Percentiles rank a stretch among this genome's conserved stretches.
Evolutionary conservation across 371 early-diverging fungal species (phyloP).

Genomic region (Dipsacomyces acuminosporus): DNA sequence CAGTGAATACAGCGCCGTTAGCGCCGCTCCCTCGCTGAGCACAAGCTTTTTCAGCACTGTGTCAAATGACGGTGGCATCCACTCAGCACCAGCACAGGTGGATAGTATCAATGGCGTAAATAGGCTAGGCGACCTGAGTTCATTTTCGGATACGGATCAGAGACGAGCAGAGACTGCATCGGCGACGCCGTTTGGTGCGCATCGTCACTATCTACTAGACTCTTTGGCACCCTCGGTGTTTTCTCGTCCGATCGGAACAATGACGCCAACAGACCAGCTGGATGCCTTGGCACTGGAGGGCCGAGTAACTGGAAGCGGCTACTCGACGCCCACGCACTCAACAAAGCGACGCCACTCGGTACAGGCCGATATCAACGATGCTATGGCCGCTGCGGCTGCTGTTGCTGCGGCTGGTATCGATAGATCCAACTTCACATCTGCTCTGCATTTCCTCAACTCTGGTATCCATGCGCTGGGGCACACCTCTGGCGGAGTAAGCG

Average conservation of each 20-base stretch:
- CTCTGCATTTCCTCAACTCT: constrained; percentile 23
- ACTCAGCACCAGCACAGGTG: constrained; percentile 25
- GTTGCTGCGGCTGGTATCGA: constrained; percentile 26
- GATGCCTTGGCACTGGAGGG: constrained; percentile 44
- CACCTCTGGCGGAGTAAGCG: neutral
- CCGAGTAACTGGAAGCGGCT: constrained; percentile 21
- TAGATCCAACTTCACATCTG: constrained; percentile 23
- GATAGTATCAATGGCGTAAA: neutral
- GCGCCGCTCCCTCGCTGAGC: no score
- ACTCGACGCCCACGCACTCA: constrained; percentile 39
- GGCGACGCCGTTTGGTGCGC: constrained; percentile 13
- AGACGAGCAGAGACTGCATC: constrained; percentile 13
- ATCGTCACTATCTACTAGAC: constrained; percentile 19
- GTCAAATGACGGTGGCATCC: constrained; percentile 25
- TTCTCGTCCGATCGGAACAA: constrained; percentile 22
- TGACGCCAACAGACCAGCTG: constrained; percentile 41
- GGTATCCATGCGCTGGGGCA: constrained; percentile 14
- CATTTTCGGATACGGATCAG: constrained; percentile 11
- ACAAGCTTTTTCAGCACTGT: no score
- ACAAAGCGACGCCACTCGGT: constrained; percentile 40
- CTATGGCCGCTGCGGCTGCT: constrained; percentile 30
- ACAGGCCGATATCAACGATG: constrained; percentile 37
- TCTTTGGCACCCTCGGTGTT: constrained; percentile 41
- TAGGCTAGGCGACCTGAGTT: constrained; percentile 8
- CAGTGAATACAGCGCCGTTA: neutral